Base-by-base conservation (phyloP, 306 rosid species). In the Albizia julibrissin region DNA sequence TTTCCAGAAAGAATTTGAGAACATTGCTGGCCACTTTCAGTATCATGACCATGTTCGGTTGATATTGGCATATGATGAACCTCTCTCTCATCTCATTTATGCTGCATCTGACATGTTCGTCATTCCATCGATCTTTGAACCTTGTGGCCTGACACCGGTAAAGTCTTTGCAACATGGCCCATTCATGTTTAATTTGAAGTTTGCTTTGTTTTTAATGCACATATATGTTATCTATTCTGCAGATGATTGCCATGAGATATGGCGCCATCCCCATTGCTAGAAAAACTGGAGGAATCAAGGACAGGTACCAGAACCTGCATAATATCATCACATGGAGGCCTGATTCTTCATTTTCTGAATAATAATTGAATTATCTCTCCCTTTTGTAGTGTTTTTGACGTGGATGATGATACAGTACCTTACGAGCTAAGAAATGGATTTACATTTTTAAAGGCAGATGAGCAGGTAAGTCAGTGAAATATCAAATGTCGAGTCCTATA, bases 111-210 rank as follows among this genome's bases (percentile, higher is more conserved):
- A 95, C 86, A 93, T 95, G 97, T 88, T 93, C 87, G 88, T 90
- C 79, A 85, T 95, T 82, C 98, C 99, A 34, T 95, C 99, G 1
- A 91, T 95, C 88, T 91, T 95, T 73, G 99, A 93, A 86, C 99
- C 99, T 33, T 95, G 99, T 86, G 99, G 98, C 84, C 91, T 95
- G 77, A 95, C 99, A 70, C 99, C 93, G 93, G 98, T 95, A 89
- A 69, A 44, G 73, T 72, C 77, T 65, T 33, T 7, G 22, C 11
- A 31, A 65, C 21, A 65, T 16, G 31, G 11, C 13, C 43, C 40
- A 31, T 65, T 16, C 19, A 62, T 62, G 19, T 13, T 5, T 26
- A 14, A 8, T 54, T 54, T 54, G 61, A 42, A 42, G 40, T 47
- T 14, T 2, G 52, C 52, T 47, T 12, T 47, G 16, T 12, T 47